Evolutionary conservation across 2,329 filamentous ascomycete genomes (phyloP), one percentile per base, ranked within the genome.

Genomic region (Penicillium freii): DNA sequence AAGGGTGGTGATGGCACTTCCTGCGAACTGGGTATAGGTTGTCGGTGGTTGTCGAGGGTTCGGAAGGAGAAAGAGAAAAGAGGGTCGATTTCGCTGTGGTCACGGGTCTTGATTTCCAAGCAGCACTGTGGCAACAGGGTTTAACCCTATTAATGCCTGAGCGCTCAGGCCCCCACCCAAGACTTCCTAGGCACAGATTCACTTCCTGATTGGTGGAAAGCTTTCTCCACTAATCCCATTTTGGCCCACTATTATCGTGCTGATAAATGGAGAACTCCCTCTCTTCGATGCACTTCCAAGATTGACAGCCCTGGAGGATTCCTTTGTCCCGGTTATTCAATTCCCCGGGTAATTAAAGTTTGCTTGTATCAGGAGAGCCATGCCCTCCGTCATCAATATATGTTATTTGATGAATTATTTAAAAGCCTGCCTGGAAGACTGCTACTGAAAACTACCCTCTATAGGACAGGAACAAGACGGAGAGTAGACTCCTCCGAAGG

Each of bases 1-100:
- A 80, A 75, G 79, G 75, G 70, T 69, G 73, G 68, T 66, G 62
- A 65, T 65, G 70, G 77, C 75, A 77, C 74, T 79, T 79, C 75
- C 71, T 78, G 75, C 77, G 76, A 78, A 79, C 74, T 75, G 65
- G 69, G 60, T 73, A 68, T 71, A 66, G 71, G 69, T 63, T 66
- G 63, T 66, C 66, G 64, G 66, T 70, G 69, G 65, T 73, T 73
- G 69, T 72, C 69, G 69, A 68, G 65, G 67, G 65, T 63, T 66
- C 63, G 67, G 69, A 68, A 60, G 62, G 66, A 66, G 71, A 66
- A 66, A 66, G 62, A 65, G 59, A 67, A 64, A 60, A 52, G 59
- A 56, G 50, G 50, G 49, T 31, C 48, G 48, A 40, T 51, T 51
- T 55, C 56, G 42, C 53, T 53, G 49, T 60, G 62, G 63, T 66